These are phyloP conservation scores for Emmonsiellopsis sp. DNA, from an alignment of 2,329 filamentous ascomycete species.

Conservation along the genomic window DNA sequence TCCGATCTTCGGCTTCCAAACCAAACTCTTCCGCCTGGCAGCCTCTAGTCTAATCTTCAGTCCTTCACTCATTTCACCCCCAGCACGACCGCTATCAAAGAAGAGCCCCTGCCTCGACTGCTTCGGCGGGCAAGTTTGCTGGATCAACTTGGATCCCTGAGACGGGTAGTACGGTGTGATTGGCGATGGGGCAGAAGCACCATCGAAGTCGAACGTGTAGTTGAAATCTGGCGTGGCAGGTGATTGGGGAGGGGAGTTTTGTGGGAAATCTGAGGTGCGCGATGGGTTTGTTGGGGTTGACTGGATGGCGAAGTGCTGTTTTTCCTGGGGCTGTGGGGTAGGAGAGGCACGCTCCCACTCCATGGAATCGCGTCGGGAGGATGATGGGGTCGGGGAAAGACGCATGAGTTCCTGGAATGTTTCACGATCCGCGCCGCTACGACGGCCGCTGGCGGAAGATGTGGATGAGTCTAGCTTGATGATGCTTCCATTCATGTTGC, in stretches of 20 bases:
- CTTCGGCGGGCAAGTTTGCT: slow-evolving; percentile 48
- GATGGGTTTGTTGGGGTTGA: not conserved
- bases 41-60: slow-evolving; percentile 58
- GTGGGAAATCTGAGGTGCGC: not conserved
- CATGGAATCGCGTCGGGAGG: slow-evolving; percentile 6
- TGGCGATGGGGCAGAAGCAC: slow-evolving; percentile 33
- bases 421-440: slow-evolving; percentile 20
- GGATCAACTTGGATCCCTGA: slow-evolving; percentile 35
- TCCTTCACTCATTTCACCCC: slow-evolving; percentile 25
- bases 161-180: slow-evolving; percentile 39
- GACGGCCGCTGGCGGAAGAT: slow-evolving; percentile 20
- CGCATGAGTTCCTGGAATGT: slow-evolving; percentile 26
- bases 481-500: slow-evolving; percentile 59
- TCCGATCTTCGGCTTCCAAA: slow-evolving; percentile 65
- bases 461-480: slow-evolving; percentile 28
- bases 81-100: slow-evolving; percentile 16
- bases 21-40: slow-evolving; percentile 66
- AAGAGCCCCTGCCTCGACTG: slow-evolving; percentile 37
- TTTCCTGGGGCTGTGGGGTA: not conserved
- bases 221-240: slow-evolving; percentile 6
- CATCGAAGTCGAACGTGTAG: slow-evolving; percentile 24
- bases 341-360: not conserved
- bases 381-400: slow-evolving; percentile 23
- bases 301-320: not conserved
- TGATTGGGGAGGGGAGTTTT: not conserved